These are phyloP conservation scores for Colletotrichum aenigma DNA, from an alignment of 2,329 filamentous ascomycete species.

Conservation along the genomic window DNA sequence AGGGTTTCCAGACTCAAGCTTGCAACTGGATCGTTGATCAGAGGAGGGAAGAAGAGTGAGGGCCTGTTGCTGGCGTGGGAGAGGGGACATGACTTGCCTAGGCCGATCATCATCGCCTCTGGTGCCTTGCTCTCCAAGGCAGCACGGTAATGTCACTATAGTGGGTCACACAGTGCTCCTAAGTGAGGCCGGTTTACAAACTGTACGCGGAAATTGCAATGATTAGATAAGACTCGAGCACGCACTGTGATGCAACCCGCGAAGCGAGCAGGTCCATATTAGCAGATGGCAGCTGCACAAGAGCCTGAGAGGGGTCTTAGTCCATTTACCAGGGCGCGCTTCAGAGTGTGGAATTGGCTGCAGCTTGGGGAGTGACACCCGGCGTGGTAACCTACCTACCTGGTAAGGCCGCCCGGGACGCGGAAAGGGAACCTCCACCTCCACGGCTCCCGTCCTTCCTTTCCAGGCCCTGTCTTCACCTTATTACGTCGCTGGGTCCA, in stretches of 20 bases:
- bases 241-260: neutral
- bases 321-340: neutral
- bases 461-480: neutral
- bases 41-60: neutral
- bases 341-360: neutral
- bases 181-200: neutral
- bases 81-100: neutral
- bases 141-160: neutral
- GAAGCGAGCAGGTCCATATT: neutral
- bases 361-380: neutral
- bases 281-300: neutral
- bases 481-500: conserved; percentile 17
- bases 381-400: neutral
- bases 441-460: neutral
- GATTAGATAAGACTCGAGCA: neutral
- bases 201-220: neutral
- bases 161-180: neutral
- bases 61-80: neutral
- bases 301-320: neutral
- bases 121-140: neutral
- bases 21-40: neutral
- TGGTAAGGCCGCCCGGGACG: neutral
- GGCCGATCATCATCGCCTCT: neutral
- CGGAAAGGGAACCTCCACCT: neutral
- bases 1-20: neutral